phyloP scores from a whole-genome alignment of 495 filamentous ascomycete species.

The Aspergillus biplanus region DNA sequence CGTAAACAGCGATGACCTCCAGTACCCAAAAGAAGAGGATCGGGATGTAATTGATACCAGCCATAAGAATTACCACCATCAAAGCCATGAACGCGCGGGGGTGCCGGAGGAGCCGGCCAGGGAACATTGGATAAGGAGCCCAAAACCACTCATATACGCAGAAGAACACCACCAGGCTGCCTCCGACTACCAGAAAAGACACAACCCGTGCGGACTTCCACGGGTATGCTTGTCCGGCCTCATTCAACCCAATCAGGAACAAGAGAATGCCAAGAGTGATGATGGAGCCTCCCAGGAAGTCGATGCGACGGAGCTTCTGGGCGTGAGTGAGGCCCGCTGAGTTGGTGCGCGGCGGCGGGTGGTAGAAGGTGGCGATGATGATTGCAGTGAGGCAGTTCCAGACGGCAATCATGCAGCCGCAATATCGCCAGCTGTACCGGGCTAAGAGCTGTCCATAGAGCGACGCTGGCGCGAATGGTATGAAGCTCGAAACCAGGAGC shows the following conservation, averaged over 20 bases:
- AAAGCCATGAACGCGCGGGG: slow-evolving; percentile 8
- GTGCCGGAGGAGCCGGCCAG: neutral
- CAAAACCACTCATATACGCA: slow-evolving; percentile 3
- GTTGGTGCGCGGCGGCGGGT: slow-evolving; percentile 8
- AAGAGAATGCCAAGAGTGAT: slow-evolving; percentile 4
- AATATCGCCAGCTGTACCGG: slow-evolving; percentile 5
- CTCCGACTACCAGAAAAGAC: slow-evolving; percentile 2
- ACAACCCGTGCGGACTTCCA: slow-evolving; percentile 6
- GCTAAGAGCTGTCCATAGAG: slow-evolving; percentile 1
- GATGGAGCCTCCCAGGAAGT: slow-evolving; percentile 4
- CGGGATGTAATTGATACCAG: slow-evolving; percentile 7
- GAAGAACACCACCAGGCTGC: neutral
- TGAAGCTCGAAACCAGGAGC: neutral
- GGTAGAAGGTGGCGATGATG: neutral
- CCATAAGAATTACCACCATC: slow-evolving; percentile 9
- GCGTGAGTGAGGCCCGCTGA: neutral
- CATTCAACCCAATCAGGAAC: slow-evolving; percentile 3
- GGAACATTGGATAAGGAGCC: slow-evolving; percentile 13
- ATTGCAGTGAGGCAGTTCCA: slow-evolving; percentile 2
- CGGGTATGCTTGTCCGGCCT: slow-evolving; percentile 7
- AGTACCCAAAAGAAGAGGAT: slow-evolving; percentile 11
- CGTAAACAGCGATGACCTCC: slow-evolving; percentile 4
- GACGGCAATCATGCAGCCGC: neutral
- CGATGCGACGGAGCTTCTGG: slow-evolving; percentile 2
- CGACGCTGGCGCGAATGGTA: slow-evolving; percentile 6